Conservation (phyloP, 352 stramenopile genomes). For the Thalassiosira ordinaria region DNA sequence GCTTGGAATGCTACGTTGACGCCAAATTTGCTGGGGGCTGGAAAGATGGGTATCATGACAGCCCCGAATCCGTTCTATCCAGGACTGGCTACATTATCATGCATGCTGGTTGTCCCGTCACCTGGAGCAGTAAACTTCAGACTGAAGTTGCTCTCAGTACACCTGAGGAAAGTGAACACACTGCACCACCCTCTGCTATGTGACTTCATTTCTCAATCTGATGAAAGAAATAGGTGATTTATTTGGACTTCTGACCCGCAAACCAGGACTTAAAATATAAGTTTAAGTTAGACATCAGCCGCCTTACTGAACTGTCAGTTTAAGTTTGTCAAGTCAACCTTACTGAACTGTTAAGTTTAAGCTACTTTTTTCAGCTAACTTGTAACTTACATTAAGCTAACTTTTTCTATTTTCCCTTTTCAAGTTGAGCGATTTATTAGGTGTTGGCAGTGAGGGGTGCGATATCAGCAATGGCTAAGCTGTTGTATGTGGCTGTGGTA, state of each 20-base stretch:
- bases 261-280: slow-evolving; percentile 1
- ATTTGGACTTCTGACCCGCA: background rate
- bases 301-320: too few relatives aligned
- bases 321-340: too few relatives aligned
- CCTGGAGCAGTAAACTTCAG: slow-evolving; percentile 22
- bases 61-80: background rate
- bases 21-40: slow-evolving; percentile 52
- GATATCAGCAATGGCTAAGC: too few relatives aligned
- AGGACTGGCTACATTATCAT: slow-evolving; percentile 11
- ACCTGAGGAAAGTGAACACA: slow-evolving; percentile 1
- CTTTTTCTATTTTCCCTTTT: too few relatives aligned
- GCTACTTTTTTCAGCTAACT: too few relatives aligned
- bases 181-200: background rate
- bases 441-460: too few relatives aligned
- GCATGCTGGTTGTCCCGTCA: slow-evolving; percentile 8
- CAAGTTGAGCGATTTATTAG: too few relatives aligned
- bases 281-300: too few relatives aligned
- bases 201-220: background rate
- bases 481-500: too few relatives aligned
- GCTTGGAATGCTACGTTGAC: slow-evolving; percentile 52
- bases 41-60: slow-evolving; percentile 6
- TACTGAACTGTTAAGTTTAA: too few relatives aligned
- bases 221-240: slow-evolving; percentile 3
- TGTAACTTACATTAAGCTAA: too few relatives aligned
- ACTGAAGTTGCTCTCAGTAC: slow-evolving; percentile 15